phyloP scores from a whole-genome alignment of 2,329 filamentous ascomycete species.

The Colletotrichum endophyticum region DNA sequence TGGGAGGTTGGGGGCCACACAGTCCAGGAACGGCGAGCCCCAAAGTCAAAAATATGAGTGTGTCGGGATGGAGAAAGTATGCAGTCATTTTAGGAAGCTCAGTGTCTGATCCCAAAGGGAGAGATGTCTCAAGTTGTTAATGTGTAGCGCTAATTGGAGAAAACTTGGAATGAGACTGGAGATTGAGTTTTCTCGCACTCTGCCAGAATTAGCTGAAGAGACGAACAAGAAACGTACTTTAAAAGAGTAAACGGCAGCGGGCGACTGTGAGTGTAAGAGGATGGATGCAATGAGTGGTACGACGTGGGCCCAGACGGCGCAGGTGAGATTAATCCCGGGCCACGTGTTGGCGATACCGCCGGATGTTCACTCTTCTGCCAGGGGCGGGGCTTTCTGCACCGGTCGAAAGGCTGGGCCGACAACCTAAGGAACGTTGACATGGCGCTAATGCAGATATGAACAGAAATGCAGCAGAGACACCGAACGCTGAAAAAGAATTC shows the following conservation, averaged over 20 bases:
- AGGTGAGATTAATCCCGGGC: neutral
- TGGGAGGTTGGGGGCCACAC: neutral
- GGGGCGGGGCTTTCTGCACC: neutral
- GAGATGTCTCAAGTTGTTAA: conserved; percentile 1
- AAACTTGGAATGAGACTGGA: neutral
- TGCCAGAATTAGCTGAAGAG: neutral
- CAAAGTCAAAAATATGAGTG: neutral
- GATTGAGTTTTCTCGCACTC: neutral
- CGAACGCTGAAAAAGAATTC: neutral
- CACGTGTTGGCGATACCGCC: neutral
- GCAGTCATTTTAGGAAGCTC: neutral
- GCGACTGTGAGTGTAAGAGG: neutral
- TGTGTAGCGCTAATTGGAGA: neutral
- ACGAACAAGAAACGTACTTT: neutral
- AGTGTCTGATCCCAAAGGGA: neutral
- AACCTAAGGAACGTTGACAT: neutral
- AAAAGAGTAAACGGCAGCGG: neutral
- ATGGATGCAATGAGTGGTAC: neutral
- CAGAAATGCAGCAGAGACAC: neutral
- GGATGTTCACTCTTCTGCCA: neutral
- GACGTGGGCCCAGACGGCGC: neutral
- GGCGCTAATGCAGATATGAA: neutral
- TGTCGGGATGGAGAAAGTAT: neutral
- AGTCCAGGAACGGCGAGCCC: neutral
- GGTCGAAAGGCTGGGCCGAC: neutral